phyloP scores from a whole-genome alignment of 2,329 filamentous ascomycete genomes.

The Claviceps arundinis region DNA sequence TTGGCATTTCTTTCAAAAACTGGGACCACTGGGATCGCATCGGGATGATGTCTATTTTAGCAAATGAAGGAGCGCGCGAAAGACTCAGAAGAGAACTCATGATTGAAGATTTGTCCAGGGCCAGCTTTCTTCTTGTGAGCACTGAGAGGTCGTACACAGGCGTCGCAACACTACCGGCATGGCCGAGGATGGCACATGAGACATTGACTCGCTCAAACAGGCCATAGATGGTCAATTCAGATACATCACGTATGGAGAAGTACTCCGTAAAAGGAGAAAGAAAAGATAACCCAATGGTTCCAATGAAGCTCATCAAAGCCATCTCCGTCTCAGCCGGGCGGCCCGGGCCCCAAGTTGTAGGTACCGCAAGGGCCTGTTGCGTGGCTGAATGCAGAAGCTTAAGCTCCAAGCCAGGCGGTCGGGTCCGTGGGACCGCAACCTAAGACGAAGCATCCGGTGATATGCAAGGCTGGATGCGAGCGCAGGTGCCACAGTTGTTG shows the following conservation, averaged over 20 bases:
- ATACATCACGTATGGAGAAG: neutral
- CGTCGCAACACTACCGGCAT: neutral
- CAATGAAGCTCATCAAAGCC: neutral
- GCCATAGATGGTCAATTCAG: neutral
- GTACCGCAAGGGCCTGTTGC: neutral
- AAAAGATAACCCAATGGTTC: neutral
- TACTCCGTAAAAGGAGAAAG: neutral
- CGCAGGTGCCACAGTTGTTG: neutral
- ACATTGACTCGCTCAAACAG: constrained; percentile 1
- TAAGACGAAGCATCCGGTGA: neutral
- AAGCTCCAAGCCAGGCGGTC: constrained; percentile 1
- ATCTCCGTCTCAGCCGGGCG: neutral
- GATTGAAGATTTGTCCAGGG: neutral
- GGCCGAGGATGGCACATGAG: constrained; percentile 1
- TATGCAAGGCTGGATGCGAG: neutral
- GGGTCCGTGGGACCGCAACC: neutral
- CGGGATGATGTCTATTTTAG: neutral
- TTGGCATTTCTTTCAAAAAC: neutral
- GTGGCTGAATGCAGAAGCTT: constrained; percentile 2
- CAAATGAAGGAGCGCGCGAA: neutral
- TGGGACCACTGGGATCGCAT: neutral
- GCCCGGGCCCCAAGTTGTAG: neutral
- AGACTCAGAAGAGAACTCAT: no score
- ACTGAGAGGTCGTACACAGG: no score
- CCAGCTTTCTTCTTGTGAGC: no score